phyloP scores from a whole-genome alignment of 257 asterid genomes.

The Primulina huaijiensis region DNA sequence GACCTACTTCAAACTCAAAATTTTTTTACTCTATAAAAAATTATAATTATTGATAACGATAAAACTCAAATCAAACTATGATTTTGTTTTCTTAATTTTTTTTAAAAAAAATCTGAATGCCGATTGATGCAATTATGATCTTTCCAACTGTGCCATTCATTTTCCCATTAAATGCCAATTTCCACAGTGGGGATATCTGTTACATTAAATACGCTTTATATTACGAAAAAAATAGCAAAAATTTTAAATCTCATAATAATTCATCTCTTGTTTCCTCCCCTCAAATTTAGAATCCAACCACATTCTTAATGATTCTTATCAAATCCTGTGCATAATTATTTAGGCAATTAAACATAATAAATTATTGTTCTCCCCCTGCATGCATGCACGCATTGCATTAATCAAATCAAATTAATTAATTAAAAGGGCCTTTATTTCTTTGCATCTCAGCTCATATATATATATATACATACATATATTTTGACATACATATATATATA shows the following conservation, averaged over 20 bases:
- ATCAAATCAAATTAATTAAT: constrained; percentile 6
- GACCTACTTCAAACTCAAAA: too few species aligned
- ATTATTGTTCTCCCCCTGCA: constrained; percentile 11
- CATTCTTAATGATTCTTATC: background rate
- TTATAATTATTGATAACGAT: too few species aligned
- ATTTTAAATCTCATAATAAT: too few species aligned
- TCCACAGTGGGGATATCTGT: constrained; percentile 35
- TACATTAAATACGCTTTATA: constrained; percentile 15
- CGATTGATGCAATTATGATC: constrained; percentile 39
- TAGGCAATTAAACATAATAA: background rate
- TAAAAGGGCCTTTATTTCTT: background rate
- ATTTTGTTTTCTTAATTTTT: too few species aligned
- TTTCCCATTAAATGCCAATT: constrained; percentile 42
- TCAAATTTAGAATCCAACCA: background rate
- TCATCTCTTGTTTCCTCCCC: background rate
- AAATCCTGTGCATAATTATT: background rate
- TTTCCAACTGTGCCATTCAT: constrained; percentile 57
- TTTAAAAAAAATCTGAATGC: constrained; percentile 19
- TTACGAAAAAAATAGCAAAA: background rate
- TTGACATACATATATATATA: background rate
- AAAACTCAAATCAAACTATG: too few species aligned
- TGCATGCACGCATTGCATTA: constrained; percentile 28
- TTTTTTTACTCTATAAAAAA: too few species aligned
- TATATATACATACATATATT: background rate
- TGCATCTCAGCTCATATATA: background rate